Base-by-base conservation (phyloP, 2,329 filamentous ascomycete genomes). In the Xylariaceae sp. region DNA sequence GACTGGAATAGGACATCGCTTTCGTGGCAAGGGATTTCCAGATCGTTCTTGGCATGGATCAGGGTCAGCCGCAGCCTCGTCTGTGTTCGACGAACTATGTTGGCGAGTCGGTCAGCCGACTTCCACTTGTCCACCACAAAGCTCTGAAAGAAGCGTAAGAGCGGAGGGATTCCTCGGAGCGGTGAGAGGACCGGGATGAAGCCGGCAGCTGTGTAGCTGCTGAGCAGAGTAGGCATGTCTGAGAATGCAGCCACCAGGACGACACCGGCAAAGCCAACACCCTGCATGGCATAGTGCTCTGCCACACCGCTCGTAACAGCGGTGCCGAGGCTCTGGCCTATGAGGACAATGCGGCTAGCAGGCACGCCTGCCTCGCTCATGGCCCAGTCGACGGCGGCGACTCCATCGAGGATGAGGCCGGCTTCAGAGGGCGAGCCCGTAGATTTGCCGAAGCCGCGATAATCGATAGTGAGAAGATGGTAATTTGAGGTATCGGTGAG, bases 321-420 rank as follows among this genome's bases (percentile, higher is more conserved):
- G 1, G 90, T 94, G 16, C 90, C 90, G 0, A 96, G 71, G 49
- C 83, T 92, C 49, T 95, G 89, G 13, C 89, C 90, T 3, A 93
- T 64, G 18, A 95, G 67, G 3, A 90, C 77, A 42, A 94, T 92
- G 17, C 78, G 78, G 24, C 73, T 70, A 0, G 86, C 63, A 0
- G 83, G 68, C 13, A 95, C 69, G 0, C 72, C 64, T 11, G 79
- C 75, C 1, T 71, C 63, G 14, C 74, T 62, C 23, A 87, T 67
- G 8, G 83, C 76, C 64, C 83, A 93, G 39, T 87, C 71, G 3
- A 93, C 67, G 3, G 86, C 63, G 0, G 86, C 69, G 3, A 82
- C 67, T 12, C 80, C 86, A 53, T 96, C 90, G 4, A 74, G 75
- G 35, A 94, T 84, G 6, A 96, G 63, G 0, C 90, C 90, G 22